Base-by-base conservation (phyloP, 176 grass and related monocot species). In the Luzula sylvatica region DNA sequence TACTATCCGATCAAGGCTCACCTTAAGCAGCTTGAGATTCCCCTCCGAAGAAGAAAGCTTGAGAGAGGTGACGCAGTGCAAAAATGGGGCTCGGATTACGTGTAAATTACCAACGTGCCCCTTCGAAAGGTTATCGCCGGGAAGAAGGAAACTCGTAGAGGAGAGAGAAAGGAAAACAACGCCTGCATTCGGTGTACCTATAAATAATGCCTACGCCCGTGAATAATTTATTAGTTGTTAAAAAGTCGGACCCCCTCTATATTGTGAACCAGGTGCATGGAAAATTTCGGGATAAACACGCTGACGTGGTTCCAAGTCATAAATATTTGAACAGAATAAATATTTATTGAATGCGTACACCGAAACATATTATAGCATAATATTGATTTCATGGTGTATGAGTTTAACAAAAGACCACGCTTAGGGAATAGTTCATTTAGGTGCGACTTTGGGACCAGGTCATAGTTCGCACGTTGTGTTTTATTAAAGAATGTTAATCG, bases 41-140 rank as follows among this genome's bases (percentile, higher is more conserved):
- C 54, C 20, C 45, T 26, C 32, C 13, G 28, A 29, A 23, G 21
- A 32, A 42, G 40, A 49, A 29, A 26, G 22, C 26, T 12, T 23
- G 1, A 20, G 46, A 46, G 71, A 20, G 26, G 65, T 7, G 23
- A 18, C 17, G 11, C n/a, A 21, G 18, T 21, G 40, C 11, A 11
- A 11, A 26, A 23, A 51, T 21, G 20, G 47, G 65, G 27, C 38
- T 51, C 8, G 42, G 18, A 20, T 49, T 45, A 52, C 42, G 26
- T 70, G 24, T 67, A 26, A 81, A 67, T 87, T 30, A 74, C 70
- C 49, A 60, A 40, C 57, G 53, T 81, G 76, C 75, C 76, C 62
- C 77, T 80, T 35, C 0, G 30, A 35, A 35, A 35, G 30, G 9
- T 35, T 23, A 60, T 44, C 23, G 56, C 20, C 56, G 20, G 41